A percentile compares a stretch with the other conserved stretches of the same genome.
Conservation (phyloP, 2,329 filamentous ascomycete genomes). For the Aspergillus sp. region DNA sequence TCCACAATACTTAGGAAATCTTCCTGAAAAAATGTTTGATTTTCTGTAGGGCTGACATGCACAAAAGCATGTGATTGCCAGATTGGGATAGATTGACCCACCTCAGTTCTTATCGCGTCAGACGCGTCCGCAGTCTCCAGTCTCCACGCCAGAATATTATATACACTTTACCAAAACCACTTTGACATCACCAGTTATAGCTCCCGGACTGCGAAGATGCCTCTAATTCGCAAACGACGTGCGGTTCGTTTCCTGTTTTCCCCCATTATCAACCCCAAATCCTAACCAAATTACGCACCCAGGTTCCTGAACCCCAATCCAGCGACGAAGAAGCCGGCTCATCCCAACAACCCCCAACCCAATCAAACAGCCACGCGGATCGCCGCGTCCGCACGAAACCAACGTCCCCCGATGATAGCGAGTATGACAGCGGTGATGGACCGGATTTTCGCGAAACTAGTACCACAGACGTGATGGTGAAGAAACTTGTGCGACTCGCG, state of each 20-base stretch:
- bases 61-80: slow-evolving; percentile 8
- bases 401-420: not conserved
- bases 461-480: slow-evolving; percentile 49
- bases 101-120: slow-evolving; percentile 17
- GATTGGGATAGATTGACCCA: slow-evolving; percentile 20
- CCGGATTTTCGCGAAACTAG: slow-evolving; percentile 25
- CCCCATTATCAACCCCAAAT: not conserved
- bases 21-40: not conserved
- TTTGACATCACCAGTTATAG: not conserved
- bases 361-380: not conserved
- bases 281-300: not conserved
- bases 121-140: slow-evolving; percentile 18
- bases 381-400: not conserved
- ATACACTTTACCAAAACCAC: not conserved
- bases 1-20: not conserved
- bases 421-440: slow-evolving; percentile 17
- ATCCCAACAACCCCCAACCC: slow-evolving; percentile 6
- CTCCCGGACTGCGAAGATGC: slow-evolving; percentile 21
- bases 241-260: slow-evolving; percentile 22
- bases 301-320: slow-evolving; percentile 8
- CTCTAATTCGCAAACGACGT: slow-evolving; percentile 29
- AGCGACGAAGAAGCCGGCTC: slow-evolving; percentile 8
- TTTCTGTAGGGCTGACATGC: slow-evolving; percentile 7
- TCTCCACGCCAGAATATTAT: slow-evolving; percentile 1
- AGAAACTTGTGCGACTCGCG: slow-evolving; percentile 62